Conservation (phyloP, 768 basidiomycete genomes). For the Hygrocybe punicea region DNA sequence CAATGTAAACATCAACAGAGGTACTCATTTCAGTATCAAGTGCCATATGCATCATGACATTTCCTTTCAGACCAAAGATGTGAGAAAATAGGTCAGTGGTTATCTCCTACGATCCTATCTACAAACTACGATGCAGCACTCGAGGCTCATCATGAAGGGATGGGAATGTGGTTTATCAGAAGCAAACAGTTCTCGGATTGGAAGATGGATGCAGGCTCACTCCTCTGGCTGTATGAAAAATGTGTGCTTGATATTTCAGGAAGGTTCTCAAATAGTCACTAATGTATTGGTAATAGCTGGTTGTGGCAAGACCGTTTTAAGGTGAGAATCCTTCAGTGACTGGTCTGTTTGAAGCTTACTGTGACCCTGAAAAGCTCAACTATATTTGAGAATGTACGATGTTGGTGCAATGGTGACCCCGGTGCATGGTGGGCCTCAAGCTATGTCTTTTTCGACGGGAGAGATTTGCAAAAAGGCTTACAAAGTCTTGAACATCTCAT, state of each 20-base stretch:
- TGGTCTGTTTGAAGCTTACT: not conserved
- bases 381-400: not conserved
- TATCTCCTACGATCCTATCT: not conserved
- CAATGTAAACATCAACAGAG: not conserved
- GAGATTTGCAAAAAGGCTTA: conserved; percentile 10
- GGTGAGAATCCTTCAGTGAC: not conserved
- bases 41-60: not conserved
- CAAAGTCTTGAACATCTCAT: conserved; percentile 10
- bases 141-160: not conserved
- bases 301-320: conserved; percentile 8
- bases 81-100: not conserved
- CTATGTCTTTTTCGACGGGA: conserved; percentile 21
- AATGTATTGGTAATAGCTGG: not conserved
- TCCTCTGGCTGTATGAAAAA: not conserved
- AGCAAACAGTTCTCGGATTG: not conserved
- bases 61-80: not conserved
- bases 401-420: not conserved
- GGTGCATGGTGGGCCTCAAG: conserved; percentile 1
- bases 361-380: not conserved
- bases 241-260: not conserved
- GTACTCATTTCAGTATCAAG: not conserved
- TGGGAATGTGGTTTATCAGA: not conserved
- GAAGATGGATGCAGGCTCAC: not conserved
- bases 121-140: not conserved
- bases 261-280: not conserved